Percentiles rank a stretch among this genome's conserved stretches.
These are phyloP conservation scores for Citrus medica DNA, from an alignment of 345 rosid genomes.

Conservation along the genomic window DNA sequence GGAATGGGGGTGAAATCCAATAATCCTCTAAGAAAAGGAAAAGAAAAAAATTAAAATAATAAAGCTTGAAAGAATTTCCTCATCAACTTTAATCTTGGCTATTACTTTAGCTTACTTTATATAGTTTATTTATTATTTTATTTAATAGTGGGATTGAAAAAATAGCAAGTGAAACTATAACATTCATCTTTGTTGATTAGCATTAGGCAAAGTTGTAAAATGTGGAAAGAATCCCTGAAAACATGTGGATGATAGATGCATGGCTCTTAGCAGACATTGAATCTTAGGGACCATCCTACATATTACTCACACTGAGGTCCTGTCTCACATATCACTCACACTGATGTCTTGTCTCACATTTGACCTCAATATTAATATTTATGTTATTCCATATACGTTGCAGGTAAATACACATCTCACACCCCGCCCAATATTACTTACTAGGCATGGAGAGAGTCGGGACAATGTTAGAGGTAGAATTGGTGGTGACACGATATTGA, in stretches of 20 bases:
- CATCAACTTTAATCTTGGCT: neutral
- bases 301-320: neutral
- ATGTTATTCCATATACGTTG: constrained; percentile 9
- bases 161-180: too few species aligned
- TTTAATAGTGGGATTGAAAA: neutral
- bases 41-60: neutral
- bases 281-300: neutral
- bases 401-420: constrained; percentile 99
- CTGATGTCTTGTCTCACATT: neutral
- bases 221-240: neutral
- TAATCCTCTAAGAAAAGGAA: too few species aligned
- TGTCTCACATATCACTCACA: neutral
- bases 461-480: constrained; percentile 96
- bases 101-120: neutral
- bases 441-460: constrained; percentile 98
- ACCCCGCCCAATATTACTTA: constrained; percentile 95
- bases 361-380: constrained; percentile 8
- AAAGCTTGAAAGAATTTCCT: neutral
- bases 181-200: neutral
- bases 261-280: neutral
- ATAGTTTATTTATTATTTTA: neutral
- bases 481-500: constrained; percentile 86
- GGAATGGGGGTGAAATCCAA: too few species aligned
- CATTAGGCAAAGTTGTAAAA: neutral
- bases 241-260: neutral